Percentiles rank a stretch among this genome's conserved stretches.
Conservation (phyloP, 345 rosid genomes). For the Brassica napus region Da-Ae NC_063449.1:26320501-26321000, state of each 20-base stretch:
- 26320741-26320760: background rate
- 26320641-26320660: background rate
- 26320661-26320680: background rate
- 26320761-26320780: background rate
- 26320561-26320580: no score
- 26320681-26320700: background rate
- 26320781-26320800: background rate
- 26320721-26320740: background rate
- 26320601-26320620: background rate
- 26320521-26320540: constrained; percentile 49
- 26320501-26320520: constrained; percentile 93
- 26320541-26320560: no score
- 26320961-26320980: background rate
- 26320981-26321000: background rate
- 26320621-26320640: background rate
- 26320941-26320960: background rate
- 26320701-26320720: background rate
- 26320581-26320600: background rate
- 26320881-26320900: background rate
- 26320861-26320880: background rate
- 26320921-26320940: background rate
- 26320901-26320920: background rate
- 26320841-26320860: background rate
- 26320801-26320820: background rate
- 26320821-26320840: background rate